Evolutionary conservation across 1,284 basidiomycete genomes (phyloP).

Genomic region (Boletus sp.): DNA sequence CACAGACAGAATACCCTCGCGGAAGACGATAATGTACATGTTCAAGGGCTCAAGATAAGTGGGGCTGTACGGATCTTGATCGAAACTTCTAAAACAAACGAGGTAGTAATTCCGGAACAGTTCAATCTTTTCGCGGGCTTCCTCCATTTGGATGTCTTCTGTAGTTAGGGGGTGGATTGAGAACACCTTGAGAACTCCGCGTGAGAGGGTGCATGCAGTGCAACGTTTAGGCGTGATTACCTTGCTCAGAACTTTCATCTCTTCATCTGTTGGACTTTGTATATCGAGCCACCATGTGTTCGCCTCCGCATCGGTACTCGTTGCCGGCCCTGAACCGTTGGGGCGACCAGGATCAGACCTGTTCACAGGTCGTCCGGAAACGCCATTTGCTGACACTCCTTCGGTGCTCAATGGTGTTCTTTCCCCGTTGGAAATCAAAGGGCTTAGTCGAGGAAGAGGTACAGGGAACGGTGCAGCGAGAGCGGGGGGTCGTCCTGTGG

Average conservation of each 20-base stretch:
- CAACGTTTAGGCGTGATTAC: conserved; percentile 37
- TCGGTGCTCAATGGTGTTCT: conserved; percentile 8
- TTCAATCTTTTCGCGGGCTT: conserved; percentile 99
- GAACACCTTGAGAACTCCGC: conserved; percentile 65
- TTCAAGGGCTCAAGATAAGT: conserved; percentile 98
- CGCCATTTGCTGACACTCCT: conserved; percentile 2
- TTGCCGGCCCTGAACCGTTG: conserved; percentile 20
- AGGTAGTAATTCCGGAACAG: conserved; percentile 98
- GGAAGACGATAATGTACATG: conserved; percentile 99
- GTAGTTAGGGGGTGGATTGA: conserved; percentile 97
- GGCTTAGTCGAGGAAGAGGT: conserved; percentile 3
- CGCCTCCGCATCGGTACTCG: conserved; percentile 50
- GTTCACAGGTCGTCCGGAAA: conserved; percentile 23
- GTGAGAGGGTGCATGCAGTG: conserved; percentile 9
- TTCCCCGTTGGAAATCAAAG: conserved; percentile 7
- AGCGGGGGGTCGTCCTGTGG: conserved; percentile 1
- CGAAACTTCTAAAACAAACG: conserved; percentile 98
- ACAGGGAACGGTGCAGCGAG: conserved; percentile 14
- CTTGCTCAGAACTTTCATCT: conserved; percentile 96
- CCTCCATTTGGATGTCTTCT: conserved; percentile 99
- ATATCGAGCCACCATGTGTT: conserved; percentile 99
- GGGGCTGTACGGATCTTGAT: conserved; percentile 97
- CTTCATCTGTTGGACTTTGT: conserved; percentile 91
- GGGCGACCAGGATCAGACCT: conserved; percentile 22
- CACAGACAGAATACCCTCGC: conserved; percentile 94